Conservation (phyloP, 1,284 basidiomycete species). For the Apiotrichum brassicae region DNA sequence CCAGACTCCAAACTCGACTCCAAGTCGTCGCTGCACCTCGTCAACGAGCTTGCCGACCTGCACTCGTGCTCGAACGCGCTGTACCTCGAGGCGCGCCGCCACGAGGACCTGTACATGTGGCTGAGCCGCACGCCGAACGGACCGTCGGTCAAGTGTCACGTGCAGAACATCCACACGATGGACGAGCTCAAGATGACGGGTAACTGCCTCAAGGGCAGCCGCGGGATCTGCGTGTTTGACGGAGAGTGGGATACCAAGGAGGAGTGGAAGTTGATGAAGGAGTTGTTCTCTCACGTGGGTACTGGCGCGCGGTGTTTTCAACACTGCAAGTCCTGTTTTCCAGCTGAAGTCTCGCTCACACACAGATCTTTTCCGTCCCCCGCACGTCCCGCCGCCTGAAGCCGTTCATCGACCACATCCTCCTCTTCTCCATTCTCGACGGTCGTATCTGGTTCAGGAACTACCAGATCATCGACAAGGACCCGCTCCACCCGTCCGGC, state of each 20-base stretch:
- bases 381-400: conserved; percentile 82
- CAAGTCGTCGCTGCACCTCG: conserved; percentile 85
- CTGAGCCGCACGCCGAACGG: conserved; percentile 95
- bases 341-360: not conserved
- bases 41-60: conserved; percentile 95
- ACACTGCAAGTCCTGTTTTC: not conserved
- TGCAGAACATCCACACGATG: conserved; percentile 99
- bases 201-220: conserved; percentile 92
- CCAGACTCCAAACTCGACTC: conserved; percentile 94
- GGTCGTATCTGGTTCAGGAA: conserved; percentile 99
- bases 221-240: conserved; percentile 90
- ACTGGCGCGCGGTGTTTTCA: not conserved
- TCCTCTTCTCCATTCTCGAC: conserved; percentile 93
- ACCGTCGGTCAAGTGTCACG: conserved; percentile 93
- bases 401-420: conserved; percentile 96
- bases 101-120: conserved; percentile 97
- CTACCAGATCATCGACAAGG: conserved; percentile 61
- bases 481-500: conserved; percentile 54
- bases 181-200: conserved; percentile 99
- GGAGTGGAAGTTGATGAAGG: conserved; percentile 75
- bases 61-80: conserved; percentile 97
- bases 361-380: conserved; percentile 90
- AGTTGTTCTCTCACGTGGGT: conserved; percentile 91
- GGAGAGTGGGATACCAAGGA: conserved; percentile 86
- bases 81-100: conserved; percentile 93